Percentiles rank a stretch among this genome's conserved stretches.
Evolutionary conservation across 2,329 filamentous ascomycete genomes (phyloP).

Genomic region (Curvularia lunata): DNA sequence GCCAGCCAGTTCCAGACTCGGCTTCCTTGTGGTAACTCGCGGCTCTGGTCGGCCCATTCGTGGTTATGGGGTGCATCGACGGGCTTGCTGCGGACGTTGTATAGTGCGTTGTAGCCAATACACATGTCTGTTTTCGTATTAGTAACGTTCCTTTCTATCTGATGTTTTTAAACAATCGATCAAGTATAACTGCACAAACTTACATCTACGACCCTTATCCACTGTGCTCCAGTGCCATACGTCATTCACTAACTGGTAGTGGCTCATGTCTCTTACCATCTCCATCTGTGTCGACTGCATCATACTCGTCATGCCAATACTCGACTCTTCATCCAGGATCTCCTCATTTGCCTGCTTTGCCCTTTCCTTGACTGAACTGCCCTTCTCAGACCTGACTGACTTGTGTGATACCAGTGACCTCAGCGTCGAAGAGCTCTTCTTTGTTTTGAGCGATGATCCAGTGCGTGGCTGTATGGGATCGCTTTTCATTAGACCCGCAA

Average conservation of each 20-base stretch:
- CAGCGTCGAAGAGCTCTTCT: conserved; percentile 43
- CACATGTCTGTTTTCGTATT: conserved; percentile 62
- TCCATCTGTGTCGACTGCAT: conserved; percentile 47
- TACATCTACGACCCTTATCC: conserved; percentile 71
- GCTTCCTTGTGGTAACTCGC: conserved; percentile 56
- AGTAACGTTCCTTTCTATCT: conserved; percentile 4
- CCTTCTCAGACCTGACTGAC: conserved; percentile 33
- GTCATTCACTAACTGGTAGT: conserved; percentile 68
- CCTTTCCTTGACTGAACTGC: conserved; percentile 22
- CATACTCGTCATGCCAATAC: conserved; percentile 44
- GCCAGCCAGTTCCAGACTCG: conserved; percentile 75
- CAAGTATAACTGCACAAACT: conserved; percentile 23
- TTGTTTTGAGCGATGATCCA: conserved; percentile 21
- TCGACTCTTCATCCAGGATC: conserved; percentile 42
- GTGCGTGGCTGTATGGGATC: conserved; percentile 53
- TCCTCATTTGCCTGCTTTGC: conserved; percentile 21
- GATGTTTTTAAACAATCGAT: neutral
- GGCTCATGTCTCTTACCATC: conserved; percentile 52
- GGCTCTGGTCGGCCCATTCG: conserved; percentile 33
- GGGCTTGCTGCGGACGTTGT: conserved; percentile 47
- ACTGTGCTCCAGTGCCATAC: conserved; percentile 80
- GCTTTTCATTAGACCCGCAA: conserved; percentile 68
- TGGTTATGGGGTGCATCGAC: conserved; percentile 16
- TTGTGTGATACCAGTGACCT: conserved; percentile 38
- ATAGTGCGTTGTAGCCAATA: conserved; percentile 73